These are phyloP conservation scores for Ophiostoma angusticollis DNA, from an alignment of 2,329 filamentous ascomycete species.

Conservation along the genomic window DNA sequence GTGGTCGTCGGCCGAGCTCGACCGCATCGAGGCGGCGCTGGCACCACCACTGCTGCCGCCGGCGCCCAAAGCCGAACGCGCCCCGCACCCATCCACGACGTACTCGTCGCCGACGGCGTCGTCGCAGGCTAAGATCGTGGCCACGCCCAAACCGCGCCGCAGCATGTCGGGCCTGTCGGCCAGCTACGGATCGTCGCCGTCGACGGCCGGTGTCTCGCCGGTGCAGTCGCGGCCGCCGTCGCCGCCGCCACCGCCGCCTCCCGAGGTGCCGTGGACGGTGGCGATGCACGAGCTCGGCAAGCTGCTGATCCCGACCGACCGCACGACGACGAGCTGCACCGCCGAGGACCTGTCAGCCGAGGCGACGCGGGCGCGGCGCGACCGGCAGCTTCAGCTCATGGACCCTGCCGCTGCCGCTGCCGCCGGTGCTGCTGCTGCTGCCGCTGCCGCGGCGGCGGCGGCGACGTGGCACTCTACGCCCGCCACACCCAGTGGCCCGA, in stretches of 20 bases:
- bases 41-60: conserved; percentile 31
- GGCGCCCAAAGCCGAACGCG: conserved; percentile 40
- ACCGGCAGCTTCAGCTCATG: conserved; percentile 38
- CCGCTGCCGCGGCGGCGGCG: too few species aligned
- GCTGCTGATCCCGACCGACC: conserved; percentile 62
- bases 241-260: conserved; percentile 53
- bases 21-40: conserved; percentile 51
- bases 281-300: conserved; percentile 76
- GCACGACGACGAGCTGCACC: conserved; percentile 63
- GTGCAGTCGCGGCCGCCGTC: conserved; percentile 23
- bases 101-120: conserved; percentile 83
- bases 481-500: conserved; percentile 27
- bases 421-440: too few species aligned
- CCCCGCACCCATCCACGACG: conserved; percentile 47
- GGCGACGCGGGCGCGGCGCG: conserved; percentile 47
- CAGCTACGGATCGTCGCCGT: conserved; percentile 16
- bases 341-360: conserved; percentile 67
- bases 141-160: conserved; percentile 51
- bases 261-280: conserved; percentile 73
- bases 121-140: conserved; percentile 68
- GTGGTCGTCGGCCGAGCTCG: conserved; percentile 56
- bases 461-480: too few species aligned
- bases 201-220: conserved; percentile 16
- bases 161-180: conserved; percentile 44
- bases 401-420: conserved; percentile 6